These are phyloP conservation scores for Spathaspora girioi DNA, from an alignment of 805 yeast species.

Conservation along the genomic window DNA sequence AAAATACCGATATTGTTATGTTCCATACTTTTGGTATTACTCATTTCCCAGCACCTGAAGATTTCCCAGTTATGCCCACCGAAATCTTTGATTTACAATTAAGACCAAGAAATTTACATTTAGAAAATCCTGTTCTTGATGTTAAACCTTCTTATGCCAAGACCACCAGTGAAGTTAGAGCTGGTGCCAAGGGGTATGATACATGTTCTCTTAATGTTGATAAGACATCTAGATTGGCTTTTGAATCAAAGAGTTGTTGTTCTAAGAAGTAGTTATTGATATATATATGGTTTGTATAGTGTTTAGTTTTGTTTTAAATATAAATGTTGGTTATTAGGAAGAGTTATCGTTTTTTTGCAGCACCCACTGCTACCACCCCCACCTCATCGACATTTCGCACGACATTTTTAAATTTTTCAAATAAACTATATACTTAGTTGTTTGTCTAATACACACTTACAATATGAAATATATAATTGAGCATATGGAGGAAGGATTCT, in stretches of 20 bases:
- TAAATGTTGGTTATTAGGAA: not conserved
- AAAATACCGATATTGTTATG: slow-evolving; percentile 66
- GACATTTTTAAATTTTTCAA: not conserved
- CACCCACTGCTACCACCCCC: not conserved
- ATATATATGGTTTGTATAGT: not conserved
- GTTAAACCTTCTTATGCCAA: slow-evolving; percentile 57
- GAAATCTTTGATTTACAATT: slow-evolving; percentile 73
- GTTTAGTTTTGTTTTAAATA: not conserved
- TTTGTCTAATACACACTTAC: not conserved
- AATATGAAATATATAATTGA: slow-evolving; percentile 88
- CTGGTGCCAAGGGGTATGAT: slow-evolving; percentile 30
- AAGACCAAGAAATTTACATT: slow-evolving; percentile 77
- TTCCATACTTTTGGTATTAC: slow-evolving; percentile 85
- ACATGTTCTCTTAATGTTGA: slow-evolving; percentile 34
- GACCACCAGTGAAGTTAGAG: slow-evolving; percentile 38
- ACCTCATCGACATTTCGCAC: not conserved
- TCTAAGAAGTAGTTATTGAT: slow-evolving; percentile 10
- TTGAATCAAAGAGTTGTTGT: slow-evolving; percentile 19
- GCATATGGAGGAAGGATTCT: slow-evolving; percentile 96
- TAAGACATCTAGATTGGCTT: slow-evolving; percentile 38
- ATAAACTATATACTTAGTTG: too few species aligned
- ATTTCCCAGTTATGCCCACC: slow-evolving; percentile 86
- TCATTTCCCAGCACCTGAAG: slow-evolving; percentile 87
- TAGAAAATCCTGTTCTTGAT: slow-evolving; percentile 74
- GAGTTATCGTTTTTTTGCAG: not conserved